These are phyloP conservation scores for Flagelloscypha sp. DNA, from an alignment of 768 basidiomycete species.

Conservation along the genomic window DNA sequence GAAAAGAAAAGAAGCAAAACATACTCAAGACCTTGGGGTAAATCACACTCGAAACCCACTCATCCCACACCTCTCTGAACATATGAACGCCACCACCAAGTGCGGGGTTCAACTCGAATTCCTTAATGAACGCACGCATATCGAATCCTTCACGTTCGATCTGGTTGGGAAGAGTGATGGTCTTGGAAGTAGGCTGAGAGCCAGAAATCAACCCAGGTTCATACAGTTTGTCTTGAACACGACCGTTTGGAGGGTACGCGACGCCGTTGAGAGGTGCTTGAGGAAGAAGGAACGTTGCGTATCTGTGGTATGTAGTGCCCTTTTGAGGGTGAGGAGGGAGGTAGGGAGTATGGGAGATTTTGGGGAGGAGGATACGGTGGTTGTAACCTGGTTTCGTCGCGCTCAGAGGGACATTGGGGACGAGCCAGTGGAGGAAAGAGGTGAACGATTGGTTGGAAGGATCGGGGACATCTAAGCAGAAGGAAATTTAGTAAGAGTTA, in stretches of 20 bases:
- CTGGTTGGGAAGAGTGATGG: too few relatives aligned
- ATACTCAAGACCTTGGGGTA: conserved; percentile 61
- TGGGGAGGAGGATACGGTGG: conserved; percentile 29
- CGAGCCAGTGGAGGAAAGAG: conserved; percentile 81
- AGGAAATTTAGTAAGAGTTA: conserved; percentile 5
- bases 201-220: too few relatives aligned
- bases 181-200: too few relatives aligned
- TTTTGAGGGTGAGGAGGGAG: conserved; percentile 88
- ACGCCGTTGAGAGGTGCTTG: conserved; percentile 40
- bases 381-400: too few relatives aligned
- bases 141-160: conserved; percentile 59
- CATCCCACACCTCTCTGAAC: conserved; percentile 76
- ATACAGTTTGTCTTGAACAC: too few relatives aligned
- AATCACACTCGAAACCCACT: conserved; percentile 50
- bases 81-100: conserved; percentile 71
- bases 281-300: conserved; percentile 66
- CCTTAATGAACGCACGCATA: conserved; percentile 51
- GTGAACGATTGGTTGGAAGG: conserved; percentile 54
- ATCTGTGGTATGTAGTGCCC: conserved; percentile 88
- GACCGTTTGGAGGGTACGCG: conserved; percentile 27
- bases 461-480: conserved; percentile 81
- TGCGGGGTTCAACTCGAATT: conserved; percentile 44
- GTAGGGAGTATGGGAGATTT: conserved; percentile 61
- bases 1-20: too few relatives aligned
- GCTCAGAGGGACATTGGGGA: conserved; percentile 78